Conservation (phyloP, 1,284 basidiomycete species). For the Inonotus hispidus region DNA sequence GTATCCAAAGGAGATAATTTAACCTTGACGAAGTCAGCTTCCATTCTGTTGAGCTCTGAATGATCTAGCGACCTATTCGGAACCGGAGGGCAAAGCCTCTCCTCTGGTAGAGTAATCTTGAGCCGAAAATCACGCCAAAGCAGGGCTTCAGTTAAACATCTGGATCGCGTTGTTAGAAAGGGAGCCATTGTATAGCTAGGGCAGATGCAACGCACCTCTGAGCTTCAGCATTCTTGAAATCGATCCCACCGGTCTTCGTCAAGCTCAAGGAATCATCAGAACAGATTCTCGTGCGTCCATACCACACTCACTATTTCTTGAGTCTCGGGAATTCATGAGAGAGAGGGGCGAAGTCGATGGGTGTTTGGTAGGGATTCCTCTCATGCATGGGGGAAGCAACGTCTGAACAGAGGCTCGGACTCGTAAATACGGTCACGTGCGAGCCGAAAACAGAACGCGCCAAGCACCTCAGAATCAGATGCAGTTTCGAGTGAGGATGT, state of each 20-base stretch:
- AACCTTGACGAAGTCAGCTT: slow-evolving; percentile 40
- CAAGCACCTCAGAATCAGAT: no score
- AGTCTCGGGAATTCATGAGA: slow-evolving; percentile 56
- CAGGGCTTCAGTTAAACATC: slow-evolving; percentile 72
- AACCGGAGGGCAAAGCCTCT: slow-evolving; percentile 85
- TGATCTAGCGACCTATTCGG: slow-evolving; percentile 53
- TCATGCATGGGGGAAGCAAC: slow-evolving; percentile 44
- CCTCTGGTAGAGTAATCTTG: slow-evolving; percentile 52
- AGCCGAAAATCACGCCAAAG: slow-evolving; percentile 72
- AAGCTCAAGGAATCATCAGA: slow-evolving; percentile 30
- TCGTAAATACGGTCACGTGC: no score
- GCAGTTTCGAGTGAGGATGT: no score
- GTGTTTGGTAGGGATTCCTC: slow-evolving; percentile 50
- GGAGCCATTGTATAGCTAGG: background rate
- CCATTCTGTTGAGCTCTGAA: background rate
- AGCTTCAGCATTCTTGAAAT: slow-evolving; percentile 67
- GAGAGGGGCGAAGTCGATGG: slow-evolving; percentile 62
- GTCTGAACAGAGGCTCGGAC: no score
- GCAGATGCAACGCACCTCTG: slow-evolving; percentile 47
- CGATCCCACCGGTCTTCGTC: slow-evolving; percentile 38
- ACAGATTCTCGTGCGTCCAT: background rate
- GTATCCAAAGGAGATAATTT: slow-evolving; percentile 73
- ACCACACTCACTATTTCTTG: slow-evolving; percentile 47
- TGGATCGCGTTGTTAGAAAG: slow-evolving; percentile 26
- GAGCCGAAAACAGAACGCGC: no score